Evolutionary conservation across 345 rosid genomes (phyloP).

Genomic region (Gossypium turneri): DNA sequence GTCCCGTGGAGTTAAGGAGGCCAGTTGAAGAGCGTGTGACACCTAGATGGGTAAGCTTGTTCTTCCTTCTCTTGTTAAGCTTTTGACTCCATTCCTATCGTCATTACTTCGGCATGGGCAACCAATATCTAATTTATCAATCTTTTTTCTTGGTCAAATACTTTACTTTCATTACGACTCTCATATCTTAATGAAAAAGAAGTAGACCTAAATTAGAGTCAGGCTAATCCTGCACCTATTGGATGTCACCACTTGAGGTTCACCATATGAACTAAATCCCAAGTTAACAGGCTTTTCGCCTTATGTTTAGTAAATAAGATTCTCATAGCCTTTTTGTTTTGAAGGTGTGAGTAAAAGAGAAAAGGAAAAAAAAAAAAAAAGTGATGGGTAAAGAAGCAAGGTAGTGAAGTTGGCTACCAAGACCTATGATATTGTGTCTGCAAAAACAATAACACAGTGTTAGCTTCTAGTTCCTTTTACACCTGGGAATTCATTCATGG

Average conservation of each 20-base stretch:
- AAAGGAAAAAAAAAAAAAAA: not conserved
- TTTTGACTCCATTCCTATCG: not conserved
- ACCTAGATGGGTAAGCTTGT: slow-evolving; percentile 78
- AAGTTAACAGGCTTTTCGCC: not conserved
- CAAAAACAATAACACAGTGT: not conserved
- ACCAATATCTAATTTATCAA: not conserved
- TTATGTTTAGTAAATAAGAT: not conserved
- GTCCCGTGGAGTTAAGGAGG: slow-evolving; percentile 71
- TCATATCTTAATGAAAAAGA: not conserved
- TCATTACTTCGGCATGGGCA: not conserved
- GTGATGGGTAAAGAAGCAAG: not conserved
- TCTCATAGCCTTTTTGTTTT: not conserved
- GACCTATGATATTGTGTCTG: not conserved
- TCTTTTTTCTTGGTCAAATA: not conserved
- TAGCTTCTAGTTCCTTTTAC: not conserved
- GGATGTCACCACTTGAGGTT: not conserved
- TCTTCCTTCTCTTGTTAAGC: slow-evolving; percentile 1
- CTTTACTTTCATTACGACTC: not conserved
- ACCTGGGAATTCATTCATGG: not conserved
- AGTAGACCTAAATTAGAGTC: not conserved
- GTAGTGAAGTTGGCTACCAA: not conserved
- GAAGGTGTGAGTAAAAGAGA: not conserved
- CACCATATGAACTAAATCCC: not conserved
- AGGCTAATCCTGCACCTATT: not conserved
- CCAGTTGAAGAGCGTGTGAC: slow-evolving; percentile 70